phyloP scores from a whole-genome alignment of 257 asterid genomes.

The Buddleja alternifolia region DNA sequence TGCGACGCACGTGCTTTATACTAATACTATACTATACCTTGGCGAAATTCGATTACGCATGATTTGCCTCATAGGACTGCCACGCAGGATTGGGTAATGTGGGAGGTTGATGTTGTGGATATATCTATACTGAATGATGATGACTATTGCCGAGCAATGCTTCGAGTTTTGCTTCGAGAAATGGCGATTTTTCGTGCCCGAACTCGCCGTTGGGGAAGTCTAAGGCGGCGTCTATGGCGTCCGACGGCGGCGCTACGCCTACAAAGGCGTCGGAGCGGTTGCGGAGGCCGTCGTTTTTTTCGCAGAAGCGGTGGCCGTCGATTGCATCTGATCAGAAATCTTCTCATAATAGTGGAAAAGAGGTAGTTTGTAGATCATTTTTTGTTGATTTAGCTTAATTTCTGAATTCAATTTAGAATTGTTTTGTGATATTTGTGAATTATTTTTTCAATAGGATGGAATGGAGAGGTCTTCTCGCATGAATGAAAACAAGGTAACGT shows the following conservation, averaged over 20 bases:
- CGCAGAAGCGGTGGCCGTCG: constrained; percentile 39
- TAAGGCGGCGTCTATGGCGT: constrained; percentile 27
- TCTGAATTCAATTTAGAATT: not conserved
- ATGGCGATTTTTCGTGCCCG: constrained; percentile 24
- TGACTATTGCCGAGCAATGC: constrained; percentile 42
- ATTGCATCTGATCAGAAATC: constrained; percentile 30
- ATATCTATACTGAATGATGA: constrained; percentile 31
- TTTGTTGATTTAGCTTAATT: not conserved
- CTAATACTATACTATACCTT: constrained; percentile 71
- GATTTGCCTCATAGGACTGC: constrained; percentile 65
- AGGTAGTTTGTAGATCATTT: constrained; percentile 15
- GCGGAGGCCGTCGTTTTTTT: constrained; percentile 15
- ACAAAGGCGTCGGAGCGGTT: not conserved
- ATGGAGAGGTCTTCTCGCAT: constrained; percentile 43
- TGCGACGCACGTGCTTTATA: too few species aligned
- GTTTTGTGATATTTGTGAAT: not conserved
- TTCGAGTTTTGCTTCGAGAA: constrained; percentile 37
- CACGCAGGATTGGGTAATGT: constrained; percentile 66
- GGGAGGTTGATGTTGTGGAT: constrained; percentile 68
- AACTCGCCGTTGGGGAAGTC: constrained; percentile 33
- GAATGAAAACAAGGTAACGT: constrained; percentile 18
- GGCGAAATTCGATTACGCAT: constrained; percentile 73
- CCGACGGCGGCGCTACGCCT: not conserved
- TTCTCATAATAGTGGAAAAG: constrained; percentile 25
- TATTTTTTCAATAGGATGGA: constrained; percentile 35